Conservation (phyloP, 345 rosid genomes). For the Gossypium longicalyx region DNA sequence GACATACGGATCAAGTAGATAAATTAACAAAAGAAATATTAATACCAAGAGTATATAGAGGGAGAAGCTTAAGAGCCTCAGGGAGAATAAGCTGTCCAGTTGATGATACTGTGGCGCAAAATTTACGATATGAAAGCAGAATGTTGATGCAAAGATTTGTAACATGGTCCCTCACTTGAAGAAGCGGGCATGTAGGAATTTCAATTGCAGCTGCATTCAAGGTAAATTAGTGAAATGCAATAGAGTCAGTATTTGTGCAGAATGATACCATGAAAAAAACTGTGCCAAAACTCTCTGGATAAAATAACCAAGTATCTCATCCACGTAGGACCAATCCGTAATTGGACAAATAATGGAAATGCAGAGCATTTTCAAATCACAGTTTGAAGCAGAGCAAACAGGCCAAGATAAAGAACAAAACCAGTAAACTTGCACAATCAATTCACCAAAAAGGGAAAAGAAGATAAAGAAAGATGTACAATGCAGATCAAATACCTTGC, state of each 20-base stretch:
- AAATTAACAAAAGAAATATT: background rate
- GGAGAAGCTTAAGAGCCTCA: conserved; percentile 94
- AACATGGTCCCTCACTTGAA: conserved; percentile 64
- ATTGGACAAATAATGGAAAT: background rate
- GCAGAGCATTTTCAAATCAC: background rate
- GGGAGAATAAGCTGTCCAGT: conserved; percentile 97
- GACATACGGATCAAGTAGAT: background rate
- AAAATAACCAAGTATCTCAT: background rate
- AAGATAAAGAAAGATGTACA: conserved; percentile 5
- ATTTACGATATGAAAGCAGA: conserved; percentile 82
- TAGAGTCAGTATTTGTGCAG: conserved; percentile 9
- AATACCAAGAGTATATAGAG: conserved; percentile 86
- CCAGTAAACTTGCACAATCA: background rate
- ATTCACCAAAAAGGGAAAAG: background rate
- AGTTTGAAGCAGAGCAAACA: background rate
- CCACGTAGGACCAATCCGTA: background rate
- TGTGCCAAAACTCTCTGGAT: background rate
- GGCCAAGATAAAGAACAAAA: background rate
- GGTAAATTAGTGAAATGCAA: conserved; percentile 1
- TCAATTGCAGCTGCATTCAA: conserved; percentile 60
- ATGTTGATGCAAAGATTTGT: conserved; percentile 65
- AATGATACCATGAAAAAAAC: background rate
- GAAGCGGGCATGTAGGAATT: conserved; percentile 61
- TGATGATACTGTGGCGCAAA: conserved; percentile 92
- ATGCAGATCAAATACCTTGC: conserved; percentile 55